Percentiles rank a stretch among this genome's conserved stretches.
Conservation (phyloP, 2,329 filamentous ascomycete genomes). For the Zymoseptoria passerinii region DNA sequence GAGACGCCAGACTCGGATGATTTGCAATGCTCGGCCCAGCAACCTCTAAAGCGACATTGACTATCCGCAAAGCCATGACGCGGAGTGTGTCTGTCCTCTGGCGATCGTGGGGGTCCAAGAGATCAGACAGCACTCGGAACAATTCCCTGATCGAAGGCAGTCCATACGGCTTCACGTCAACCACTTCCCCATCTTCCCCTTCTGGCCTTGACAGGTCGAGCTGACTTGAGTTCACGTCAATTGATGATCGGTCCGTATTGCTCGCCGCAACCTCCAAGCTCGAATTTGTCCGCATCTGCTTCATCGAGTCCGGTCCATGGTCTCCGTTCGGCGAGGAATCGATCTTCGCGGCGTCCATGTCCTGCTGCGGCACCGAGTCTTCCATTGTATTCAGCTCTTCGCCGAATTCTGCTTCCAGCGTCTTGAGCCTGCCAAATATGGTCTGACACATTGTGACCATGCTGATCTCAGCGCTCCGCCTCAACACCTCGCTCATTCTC, state of each 20-base stretch:
- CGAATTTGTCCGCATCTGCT: slow-evolving; percentile 47
- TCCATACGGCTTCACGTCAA: slow-evolving; percentile 75
- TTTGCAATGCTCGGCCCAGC: slow-evolving; percentile 90
- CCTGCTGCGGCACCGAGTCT: slow-evolving; percentile 52
- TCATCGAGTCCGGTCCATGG: slow-evolving; percentile 35
- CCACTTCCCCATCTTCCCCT: slow-evolving; percentile 35
- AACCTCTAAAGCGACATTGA: slow-evolving; percentile 93
- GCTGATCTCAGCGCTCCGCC: slow-evolving; percentile 85
- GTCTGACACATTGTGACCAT: slow-evolving; percentile 99
- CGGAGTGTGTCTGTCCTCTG: slow-evolving; percentile 92
- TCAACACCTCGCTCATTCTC: slow-evolving; percentile 79
- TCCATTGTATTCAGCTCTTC: slow-evolving; percentile 59
- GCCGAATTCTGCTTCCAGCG: slow-evolving; percentile 64
- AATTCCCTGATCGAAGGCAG: slow-evolving; percentile 89
- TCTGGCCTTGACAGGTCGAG: slow-evolving; percentile 34
- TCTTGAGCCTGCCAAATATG: slow-evolving; percentile 88
- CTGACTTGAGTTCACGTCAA: slow-evolving; percentile 36
- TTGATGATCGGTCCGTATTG: slow-evolving; percentile 23
- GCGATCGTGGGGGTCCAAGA: slow-evolving; percentile 85
- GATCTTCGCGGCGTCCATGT: slow-evolving; percentile 74
- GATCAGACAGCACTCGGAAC: slow-evolving; percentile 85
- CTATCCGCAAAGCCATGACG: slow-evolving; percentile 93
- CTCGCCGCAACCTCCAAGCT: slow-evolving; percentile 43
- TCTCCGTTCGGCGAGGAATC: slow-evolving; percentile 49
- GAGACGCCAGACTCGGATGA: slow-evolving; percentile 75